These are phyloP conservation scores for Thielaviopsis musarum DNA, from an alignment of 2,329 filamentous ascomycete species.

Conservation along the genomic window DNA sequence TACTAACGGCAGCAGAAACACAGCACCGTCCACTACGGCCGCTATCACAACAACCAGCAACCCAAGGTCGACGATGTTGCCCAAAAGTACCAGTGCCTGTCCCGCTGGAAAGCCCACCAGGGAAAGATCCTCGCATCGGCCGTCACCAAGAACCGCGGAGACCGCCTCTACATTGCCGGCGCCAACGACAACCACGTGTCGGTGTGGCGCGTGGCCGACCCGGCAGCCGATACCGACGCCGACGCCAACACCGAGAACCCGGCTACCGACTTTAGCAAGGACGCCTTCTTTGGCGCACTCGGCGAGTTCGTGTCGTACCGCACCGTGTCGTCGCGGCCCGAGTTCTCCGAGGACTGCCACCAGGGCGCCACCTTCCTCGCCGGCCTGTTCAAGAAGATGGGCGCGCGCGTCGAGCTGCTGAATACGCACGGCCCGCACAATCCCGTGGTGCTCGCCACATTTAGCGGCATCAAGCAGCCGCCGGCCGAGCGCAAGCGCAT, in stretches of 20 bases:
- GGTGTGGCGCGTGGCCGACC: constrained; percentile 60
- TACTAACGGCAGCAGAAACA: constrained; percentile 33
- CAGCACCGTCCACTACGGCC: constrained; percentile 46
- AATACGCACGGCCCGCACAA: constrained; percentile 66
- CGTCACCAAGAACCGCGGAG: constrained; percentile 48
- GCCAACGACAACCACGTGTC: constrained; percentile 83
- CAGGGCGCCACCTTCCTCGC: constrained; percentile 83
- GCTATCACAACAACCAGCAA: constrained; percentile 30
- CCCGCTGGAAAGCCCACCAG: constrained; percentile 66
- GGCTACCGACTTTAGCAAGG: constrained; percentile 15
- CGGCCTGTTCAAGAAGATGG: constrained; percentile 79
- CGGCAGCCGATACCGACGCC: constrained; percentile 17
- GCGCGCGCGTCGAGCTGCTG: constrained; percentile 80
- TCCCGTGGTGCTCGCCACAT: constrained; percentile 83
- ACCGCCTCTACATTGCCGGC: constrained; percentile 82
- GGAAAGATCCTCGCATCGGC: constrained; percentile 79
- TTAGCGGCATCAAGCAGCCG: constrained; percentile 56
- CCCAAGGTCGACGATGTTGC: constrained; percentile 35
- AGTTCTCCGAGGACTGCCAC: constrained; percentile 81
- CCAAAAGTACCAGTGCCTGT: constrained; percentile 66
- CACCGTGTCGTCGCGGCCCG: constrained; percentile 72
- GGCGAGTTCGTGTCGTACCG: constrained; percentile 81
- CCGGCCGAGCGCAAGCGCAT: constrained; percentile 61
- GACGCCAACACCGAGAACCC: constrained; percentile 23
- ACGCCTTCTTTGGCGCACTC: constrained; percentile 52